phyloP scores from a whole-genome alignment of 2,329 filamentous ascomycete genomes.

The Pyricularia grisea region DNA sequence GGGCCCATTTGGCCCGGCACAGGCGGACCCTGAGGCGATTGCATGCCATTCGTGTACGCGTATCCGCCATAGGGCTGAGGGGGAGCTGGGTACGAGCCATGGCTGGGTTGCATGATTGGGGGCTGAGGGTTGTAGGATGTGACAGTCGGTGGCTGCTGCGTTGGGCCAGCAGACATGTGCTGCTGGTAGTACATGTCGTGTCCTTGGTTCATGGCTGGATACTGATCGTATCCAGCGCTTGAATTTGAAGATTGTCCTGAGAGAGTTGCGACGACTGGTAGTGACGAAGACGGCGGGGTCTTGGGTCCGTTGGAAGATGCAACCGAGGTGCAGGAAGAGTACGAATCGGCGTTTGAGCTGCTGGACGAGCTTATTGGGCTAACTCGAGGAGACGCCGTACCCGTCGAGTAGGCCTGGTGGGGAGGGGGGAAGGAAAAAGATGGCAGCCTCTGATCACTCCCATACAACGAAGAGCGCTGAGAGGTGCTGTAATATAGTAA shows the following conservation, averaged over 20 bases:
- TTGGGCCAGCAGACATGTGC: slow-evolving; percentile 70
- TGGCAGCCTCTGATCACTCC: slow-evolving; percentile 59
- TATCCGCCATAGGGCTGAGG: slow-evolving; percentile 67
- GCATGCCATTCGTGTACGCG: slow-evolving; percentile 61
- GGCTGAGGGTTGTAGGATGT: slow-evolving; percentile 69
- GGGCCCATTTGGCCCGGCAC: slow-evolving; percentile 61
- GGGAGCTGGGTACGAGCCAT: slow-evolving; percentile 57
- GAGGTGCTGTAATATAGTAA: slow-evolving; percentile 60
- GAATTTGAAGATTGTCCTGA: slow-evolving; percentile 28
- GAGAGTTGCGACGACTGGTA: slow-evolving; percentile 39
- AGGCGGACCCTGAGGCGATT: slow-evolving; percentile 66
- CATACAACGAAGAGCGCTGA: slow-evolving; percentile 55
- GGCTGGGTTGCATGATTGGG: slow-evolving; percentile 63
- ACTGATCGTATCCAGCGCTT: slow-evolving; percentile 30
- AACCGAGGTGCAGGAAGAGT: slow-evolving; percentile 45
- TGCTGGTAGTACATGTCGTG: slow-evolving; percentile 77
- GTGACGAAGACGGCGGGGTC: slow-evolving; percentile 62
- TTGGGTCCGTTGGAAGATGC: slow-evolving; percentile 57
- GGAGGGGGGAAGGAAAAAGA: slow-evolving; percentile 61
- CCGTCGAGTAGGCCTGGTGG: slow-evolving; percentile 61
- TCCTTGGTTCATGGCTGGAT: slow-evolving; percentile 69
- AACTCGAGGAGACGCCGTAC: slow-evolving; percentile 65
- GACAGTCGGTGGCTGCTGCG: slow-evolving; percentile 66
- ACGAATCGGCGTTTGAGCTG: slow-evolving; percentile 40
- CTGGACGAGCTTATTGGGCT: slow-evolving; percentile 59